Evolutionary conservation across 768 basidiomycete genomes (phyloP).

Genomic region (Austroboletus festivus): DNA sequence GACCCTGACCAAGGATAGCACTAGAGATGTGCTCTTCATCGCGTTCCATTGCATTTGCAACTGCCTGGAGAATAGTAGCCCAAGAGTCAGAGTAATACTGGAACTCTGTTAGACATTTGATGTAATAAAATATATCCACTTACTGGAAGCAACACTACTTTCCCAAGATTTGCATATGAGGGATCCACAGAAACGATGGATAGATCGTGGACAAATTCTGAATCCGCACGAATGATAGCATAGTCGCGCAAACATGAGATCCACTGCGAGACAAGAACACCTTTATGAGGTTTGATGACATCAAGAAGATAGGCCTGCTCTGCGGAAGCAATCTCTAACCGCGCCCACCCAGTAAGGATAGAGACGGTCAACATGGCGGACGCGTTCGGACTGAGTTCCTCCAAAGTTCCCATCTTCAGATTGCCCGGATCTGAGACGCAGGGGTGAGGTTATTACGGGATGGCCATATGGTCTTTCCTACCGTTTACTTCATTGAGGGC

Average conservation of each 20-base stretch:
- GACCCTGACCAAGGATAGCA: slow-evolving; percentile 72
- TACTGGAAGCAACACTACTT: slow-evolving; percentile 89
- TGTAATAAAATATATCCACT: slow-evolving; percentile 27
- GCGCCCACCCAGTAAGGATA: slow-evolving; percentile 92
- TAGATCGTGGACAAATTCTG: slow-evolving; percentile 77
- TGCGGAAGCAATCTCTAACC: slow-evolving; percentile 75
- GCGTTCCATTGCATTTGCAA: slow-evolving; percentile 73
- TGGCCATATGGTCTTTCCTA: slow-evolving; percentile 27
- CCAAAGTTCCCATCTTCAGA: slow-evolving; percentile 81
- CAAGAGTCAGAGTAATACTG: slow-evolving; percentile 89
- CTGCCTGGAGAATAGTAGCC: slow-evolving; percentile 79
- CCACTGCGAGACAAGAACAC: slow-evolving; percentile 80
- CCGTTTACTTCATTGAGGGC: slow-evolving; percentile 91
- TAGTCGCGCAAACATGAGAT: slow-evolving; percentile 87
- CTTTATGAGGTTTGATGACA: slow-evolving; percentile 78
- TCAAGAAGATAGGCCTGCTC: slow-evolving; percentile 73
- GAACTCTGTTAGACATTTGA: neutral
- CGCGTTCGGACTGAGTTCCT: slow-evolving; percentile 88
- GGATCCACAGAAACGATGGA: slow-evolving; percentile 74
- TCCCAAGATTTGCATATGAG: slow-evolving; percentile 83
- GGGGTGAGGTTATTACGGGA: slow-evolving; percentile 7
- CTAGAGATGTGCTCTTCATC: slow-evolving; percentile 65
- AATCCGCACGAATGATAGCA: slow-evolving; percentile 84
- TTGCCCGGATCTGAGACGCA: slow-evolving; percentile 66
- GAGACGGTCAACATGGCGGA: slow-evolving; percentile 93